Base-by-base conservation (phyloP, 2,329 filamentous ascomycete species). In the Hypoxylon sp. region DNA sequence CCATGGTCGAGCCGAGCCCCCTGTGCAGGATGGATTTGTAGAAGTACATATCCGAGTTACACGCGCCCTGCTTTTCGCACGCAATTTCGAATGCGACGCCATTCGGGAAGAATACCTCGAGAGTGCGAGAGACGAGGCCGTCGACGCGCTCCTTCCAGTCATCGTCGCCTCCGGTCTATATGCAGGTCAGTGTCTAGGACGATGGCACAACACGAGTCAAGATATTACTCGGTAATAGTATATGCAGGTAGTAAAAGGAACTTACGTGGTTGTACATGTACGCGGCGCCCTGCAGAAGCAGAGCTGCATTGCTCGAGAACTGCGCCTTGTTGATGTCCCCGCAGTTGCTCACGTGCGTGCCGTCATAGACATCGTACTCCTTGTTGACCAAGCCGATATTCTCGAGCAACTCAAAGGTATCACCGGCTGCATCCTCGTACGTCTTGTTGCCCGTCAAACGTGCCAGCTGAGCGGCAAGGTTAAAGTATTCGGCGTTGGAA, bases 371-470 rank as follows among this genome's bases (percentile, higher is more conserved):
- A 56, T 80, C 77, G 69, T 81, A 85, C 1, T 80, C 74, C 2
- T 76, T 60, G 51, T 77, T 78, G 66, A 88, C 82, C 60, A 88
- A 77, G 1, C 83, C 83, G 14, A 83, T 75, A 14, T 69, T 70
- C 17, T 74, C 68, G 6, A 82, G 80, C 81, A 83, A 85, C 54
- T 87, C 79, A 70, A 89, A 93, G 1, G 84, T 82, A 59, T 79
- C 84, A 25, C 85, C 82, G 0, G 89, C 89, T 84, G 85, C 87
- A 1, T 88, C 81, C 5, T 84, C 80, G 75, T 91, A 92, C 0
- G 88, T 91, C 51, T 83, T 68, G 74, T 92, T 90, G 37, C 84
- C 82, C 0, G 89, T 91, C 76, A 89, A 89, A 7, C 84, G 80
- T 0, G 87, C 89, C 14, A 92, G 81, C 10, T 89, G 85, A 13